Percentiles rank a stretch among this genome's conserved stretches.
phyloP scores from a whole-genome alignment of 1,284 basidiomycete species.

The Trichosporon ovoides region DNA sequence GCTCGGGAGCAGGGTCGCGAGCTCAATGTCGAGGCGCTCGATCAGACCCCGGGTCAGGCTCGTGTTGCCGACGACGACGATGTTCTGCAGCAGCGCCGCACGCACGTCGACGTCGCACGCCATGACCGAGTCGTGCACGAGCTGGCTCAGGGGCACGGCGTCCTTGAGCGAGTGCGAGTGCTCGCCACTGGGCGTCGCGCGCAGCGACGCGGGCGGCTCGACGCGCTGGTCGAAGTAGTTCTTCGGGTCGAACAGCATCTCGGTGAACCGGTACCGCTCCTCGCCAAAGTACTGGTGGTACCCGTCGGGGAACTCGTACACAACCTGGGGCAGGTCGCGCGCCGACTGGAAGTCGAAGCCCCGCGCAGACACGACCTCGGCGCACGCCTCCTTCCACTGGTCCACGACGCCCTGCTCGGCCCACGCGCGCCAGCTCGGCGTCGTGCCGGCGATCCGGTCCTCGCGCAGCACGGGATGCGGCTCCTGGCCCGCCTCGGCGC shows the following conservation, averaged over 20 bases:
- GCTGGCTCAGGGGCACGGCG: conserved; percentile 59
- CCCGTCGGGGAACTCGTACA: conserved; percentile 94
- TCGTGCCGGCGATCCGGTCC: conserved; percentile 67
- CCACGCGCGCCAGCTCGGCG: conserved; percentile 73
- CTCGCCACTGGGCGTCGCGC: conserved; percentile 47
- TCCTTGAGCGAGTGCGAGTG: conserved; percentile 58
- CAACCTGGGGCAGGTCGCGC: conserved; percentile 29
- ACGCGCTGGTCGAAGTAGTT: conserved; percentile 58
- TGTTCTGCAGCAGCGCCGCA: conserved; percentile 80
- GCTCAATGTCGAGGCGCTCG: conserved; percentile 77
- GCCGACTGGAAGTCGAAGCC: conserved; percentile 41
- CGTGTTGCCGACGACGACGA: conserved; percentile 90
- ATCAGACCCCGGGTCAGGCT: conserved; percentile 78
- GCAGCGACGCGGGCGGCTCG: conserved; percentile 37
- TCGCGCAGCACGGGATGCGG: conserved; percentile 66
- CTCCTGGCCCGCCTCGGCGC: conserved; percentile 59
- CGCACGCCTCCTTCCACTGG: conserved; percentile 86
- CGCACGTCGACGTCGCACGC: conserved; percentile 88
- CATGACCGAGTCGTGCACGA: conserved; percentile 74
- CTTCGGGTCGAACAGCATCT: conserved; percentile 81
- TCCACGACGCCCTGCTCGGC: conserved; percentile 82
- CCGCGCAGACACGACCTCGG: conserved; percentile 57
- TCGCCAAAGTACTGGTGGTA: conserved; percentile 78
- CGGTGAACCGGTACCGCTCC: conserved; percentile 78
- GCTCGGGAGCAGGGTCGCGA: conserved; percentile 70